Percentiles rank a stretch among this genome's conserved stretches.
phyloP scores from a whole-genome alignment of 768 basidiomycete species.

The Podaxis carcinomalis region DNA sequence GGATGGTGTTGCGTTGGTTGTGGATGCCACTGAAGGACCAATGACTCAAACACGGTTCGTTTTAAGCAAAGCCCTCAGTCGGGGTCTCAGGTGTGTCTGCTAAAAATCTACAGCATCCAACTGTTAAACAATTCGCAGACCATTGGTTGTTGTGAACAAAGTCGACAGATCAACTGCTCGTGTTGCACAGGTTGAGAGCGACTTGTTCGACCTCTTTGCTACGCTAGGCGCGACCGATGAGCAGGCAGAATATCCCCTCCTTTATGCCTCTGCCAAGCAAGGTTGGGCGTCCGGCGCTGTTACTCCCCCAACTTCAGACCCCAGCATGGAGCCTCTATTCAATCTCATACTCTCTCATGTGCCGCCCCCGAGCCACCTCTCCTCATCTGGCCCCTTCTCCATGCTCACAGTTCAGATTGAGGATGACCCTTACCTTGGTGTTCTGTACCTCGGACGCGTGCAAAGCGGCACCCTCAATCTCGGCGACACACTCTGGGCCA shows the following conservation, averaged over 20 bases:
- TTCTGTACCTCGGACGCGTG: constrained; percentile 43
- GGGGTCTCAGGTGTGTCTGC: constrained; percentile 35
- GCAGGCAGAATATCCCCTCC: constrained; percentile 46
- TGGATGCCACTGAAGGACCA: constrained; percentile 58
- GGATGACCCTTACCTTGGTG: constrained; percentile 46
- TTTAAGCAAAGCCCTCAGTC: constrained; percentile 39
- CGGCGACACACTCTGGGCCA: constrained; percentile 35
- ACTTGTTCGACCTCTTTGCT: constrained; percentile 48
- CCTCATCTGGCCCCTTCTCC: constrained; percentile 36
- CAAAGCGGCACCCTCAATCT: constrained; percentile 35
- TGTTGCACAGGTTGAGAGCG: constrained; percentile 42
- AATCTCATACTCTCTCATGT: constrained; percentile 43
- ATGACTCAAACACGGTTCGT: constrained; percentile 59
- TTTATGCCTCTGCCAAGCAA: constrained; percentile 48
- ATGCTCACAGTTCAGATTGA: constrained; percentile 53
- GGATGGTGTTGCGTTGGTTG: constrained; percentile 55
- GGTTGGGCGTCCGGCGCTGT: constrained; percentile 39
- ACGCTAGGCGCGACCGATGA: constrained; percentile 48
- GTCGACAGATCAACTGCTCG: constrained; percentile 41
- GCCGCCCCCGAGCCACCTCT: constrained; percentile 34
- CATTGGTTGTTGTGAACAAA: constrained; percentile 48
- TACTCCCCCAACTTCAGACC: constrained; percentile 15
- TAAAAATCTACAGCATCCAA: not conserved
- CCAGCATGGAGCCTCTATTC: constrained; percentile 41
- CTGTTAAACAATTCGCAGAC: constrained; percentile 22